Base-by-base conservation (phyloP, 345 rosid genomes). In the Hevea brasiliensis region DNA sequence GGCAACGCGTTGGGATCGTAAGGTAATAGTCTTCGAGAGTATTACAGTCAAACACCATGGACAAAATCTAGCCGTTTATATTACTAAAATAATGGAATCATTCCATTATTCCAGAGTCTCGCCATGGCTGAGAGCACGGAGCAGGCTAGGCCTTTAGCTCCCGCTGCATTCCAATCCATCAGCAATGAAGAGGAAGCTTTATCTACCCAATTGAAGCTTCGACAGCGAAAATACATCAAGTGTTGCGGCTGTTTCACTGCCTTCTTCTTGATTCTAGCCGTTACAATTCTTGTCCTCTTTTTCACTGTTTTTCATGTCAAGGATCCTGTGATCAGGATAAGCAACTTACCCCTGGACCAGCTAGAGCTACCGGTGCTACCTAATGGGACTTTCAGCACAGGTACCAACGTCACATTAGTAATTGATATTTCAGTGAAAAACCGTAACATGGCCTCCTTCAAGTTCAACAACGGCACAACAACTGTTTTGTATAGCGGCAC, bases 211-310 rank as follows among this genome's bases (percentile, higher is more conserved):
- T 24, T 48, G 37, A 70, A 73, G 57, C 74, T 45, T 57, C 79
- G 18, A 47, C 79, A 54, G 15, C 60, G 80, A 21, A 78, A 6
- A 12, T 81, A 10, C 63, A 24, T 85, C 74, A 78, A 62, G 65
- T 81, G 78, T 54, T 85, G 79, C 47, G 93, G 93, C 47, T 80
- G 88, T 66, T 0, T 72, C 71, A 18, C 82, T 17, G 89, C 89
- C 15, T 27, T 85, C 29, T 35, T 81, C 1, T 51, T 83, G n/a
- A 67, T 89, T 42, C 66, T 42, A 0, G 76, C 75, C 29, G 83
- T 81, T n/a, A 59, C 48, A 7, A 0, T 72, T 62, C 17, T 87
- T 59, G 66, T 81, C 67, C 81, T 87, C 12, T n/a, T 54, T 12
- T 73, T 82, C 60, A 87, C 85, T 0, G 82, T 86, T 29, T 83